These are phyloP conservation scores for Pythium insidiosum DNA, from an alignment of 352 stramenopile species.

Conservation along the genomic window DNA sequence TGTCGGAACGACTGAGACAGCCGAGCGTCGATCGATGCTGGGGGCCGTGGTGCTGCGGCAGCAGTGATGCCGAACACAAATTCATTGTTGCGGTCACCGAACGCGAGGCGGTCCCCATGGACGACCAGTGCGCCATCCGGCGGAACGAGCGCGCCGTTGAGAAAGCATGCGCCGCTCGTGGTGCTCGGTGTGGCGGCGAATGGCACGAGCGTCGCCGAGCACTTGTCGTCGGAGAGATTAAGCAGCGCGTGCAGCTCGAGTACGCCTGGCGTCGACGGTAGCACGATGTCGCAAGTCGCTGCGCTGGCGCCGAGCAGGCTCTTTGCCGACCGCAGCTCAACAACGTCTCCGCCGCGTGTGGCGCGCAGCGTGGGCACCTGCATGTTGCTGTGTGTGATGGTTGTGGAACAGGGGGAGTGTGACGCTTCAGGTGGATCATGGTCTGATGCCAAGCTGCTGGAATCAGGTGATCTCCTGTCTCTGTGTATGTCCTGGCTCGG, in stretches of 20 bases:
- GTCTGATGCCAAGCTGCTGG: no score
- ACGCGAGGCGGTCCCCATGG: constrained; percentile 52
- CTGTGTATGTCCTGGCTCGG: no score
- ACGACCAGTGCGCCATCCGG: constrained; percentile 32
- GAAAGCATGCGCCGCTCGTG: constrained; percentile 26
- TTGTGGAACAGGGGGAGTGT: no score
- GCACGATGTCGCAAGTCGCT: constrained; percentile 51
- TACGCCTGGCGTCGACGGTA: constrained; percentile 20
- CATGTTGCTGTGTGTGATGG: no score
- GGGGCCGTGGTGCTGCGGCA: no score
- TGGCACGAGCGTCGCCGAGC: constrained; percentile 35
- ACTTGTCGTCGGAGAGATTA: constrained; percentile 26
- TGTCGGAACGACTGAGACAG: constrained; percentile 29
- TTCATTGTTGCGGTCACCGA: constrained; percentile 27
- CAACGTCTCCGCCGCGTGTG: not conserved
- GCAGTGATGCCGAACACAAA: constrained; percentile 47
- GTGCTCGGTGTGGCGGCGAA: constrained; percentile 40
- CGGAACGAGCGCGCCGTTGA: constrained; percentile 37
- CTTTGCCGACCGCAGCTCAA: constrained; percentile 52
- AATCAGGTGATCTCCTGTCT: no score
- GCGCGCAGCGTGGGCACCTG: no score
- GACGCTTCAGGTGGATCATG: no score
- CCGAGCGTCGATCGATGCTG: not conserved
- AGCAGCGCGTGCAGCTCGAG: constrained; percentile 54
- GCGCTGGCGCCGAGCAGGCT: constrained; percentile 39